A percentile compares a stretch with the other conserved stretches of the same genome.
phyloP scores from a whole-genome alignment of 73 alveolate genomes.

The Tetrahymena elliotti region DNA sequence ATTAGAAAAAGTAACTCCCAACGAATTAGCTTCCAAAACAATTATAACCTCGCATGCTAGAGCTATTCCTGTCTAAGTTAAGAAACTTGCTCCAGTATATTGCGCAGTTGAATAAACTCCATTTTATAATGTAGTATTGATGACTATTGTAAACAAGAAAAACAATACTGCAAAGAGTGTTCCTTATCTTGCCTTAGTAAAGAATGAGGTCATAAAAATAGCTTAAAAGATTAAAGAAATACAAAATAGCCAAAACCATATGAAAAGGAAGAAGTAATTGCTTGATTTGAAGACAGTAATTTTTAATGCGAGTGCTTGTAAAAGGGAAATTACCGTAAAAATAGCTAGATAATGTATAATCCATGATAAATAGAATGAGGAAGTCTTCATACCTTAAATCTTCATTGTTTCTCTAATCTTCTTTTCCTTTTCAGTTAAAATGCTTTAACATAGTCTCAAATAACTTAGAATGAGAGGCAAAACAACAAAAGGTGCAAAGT shows the following conservation, averaged over 20 bases:
- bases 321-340: slow-evolving; percentile 63
- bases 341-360: slow-evolving; percentile 67
- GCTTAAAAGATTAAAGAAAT: slow-evolving; percentile 54
- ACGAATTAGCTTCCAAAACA: not conserved
- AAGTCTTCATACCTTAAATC: slow-evolving; percentile 91
- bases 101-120: not conserved
- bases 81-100: not conserved
- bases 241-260: slow-evolving; percentile 66
- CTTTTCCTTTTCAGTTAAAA: slow-evolving; percentile 77
- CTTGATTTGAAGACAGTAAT: slow-evolving; percentile 39
- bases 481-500: slow-evolving; percentile 12
- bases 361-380: slow-evolving; percentile 92
- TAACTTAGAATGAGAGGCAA: slow-evolving; percentile 22
- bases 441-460: slow-evolving; percentile 20
- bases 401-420: slow-evolving; percentile 95
- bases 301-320: slow-evolving; percentile 53
- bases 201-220: slow-evolving; percentile 69
- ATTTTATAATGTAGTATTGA: not conserved
- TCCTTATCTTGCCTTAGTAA: slow-evolving; percentile 72
- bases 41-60: not conserved
- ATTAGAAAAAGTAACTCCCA: not conserved
- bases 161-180: slow-evolving; percentile 56
- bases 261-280: slow-evolving; percentile 55
- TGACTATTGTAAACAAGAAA: not conserved
- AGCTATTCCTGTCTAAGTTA: not conserved